Evolutionary conservation across 345 rosid species (phyloP), one percentile per base, ranked within the genome.

Genomic region (Citrus unshiu): DNA sequence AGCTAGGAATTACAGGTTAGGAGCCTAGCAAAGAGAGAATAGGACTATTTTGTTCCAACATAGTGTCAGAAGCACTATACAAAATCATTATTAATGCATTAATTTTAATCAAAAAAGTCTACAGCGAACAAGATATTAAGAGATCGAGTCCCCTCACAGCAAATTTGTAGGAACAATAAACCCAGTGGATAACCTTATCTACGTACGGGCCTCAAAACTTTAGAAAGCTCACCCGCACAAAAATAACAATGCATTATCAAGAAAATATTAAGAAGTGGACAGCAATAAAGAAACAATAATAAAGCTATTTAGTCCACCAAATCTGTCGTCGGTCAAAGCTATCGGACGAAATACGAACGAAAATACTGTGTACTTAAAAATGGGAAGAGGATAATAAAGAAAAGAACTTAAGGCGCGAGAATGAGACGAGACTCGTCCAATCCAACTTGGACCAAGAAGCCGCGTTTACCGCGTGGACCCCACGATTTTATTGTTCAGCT

Each of bases 401-500:
- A 60, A 27, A 58, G 18, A 16, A 5, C 46, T 46, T 12, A 46
- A 46, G 51, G 51, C 16, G 18, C 18, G 51, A 13, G 51, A 32
- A 14, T 7, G 49, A 54, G 9, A 37, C 37, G 61, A 29, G 61
- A 32, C 37, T 59, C 73, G 70, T 58, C 72, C 72, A n/a, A 66
- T 51, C 29, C 65, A 56, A 39, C 37, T 64, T 19, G 73, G 71
- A 43, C 62, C 25, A 56, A 56, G 60, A 73, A 21, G 67, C 69
- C 73, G 60, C 40, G 77, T 74, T 54, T 22, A 77, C 70, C 14
- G 74, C 37, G 81, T 80, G 73, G 82, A 60, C 73, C 84, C 85
- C 43, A 27, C 78, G 29, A 13, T 46, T 27, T 72, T 65, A 18
- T 32, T 32, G 68, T 7, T 18, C 82, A 62, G 74, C 49, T 61